A percentile compares a stretch with the other conserved stretches of the same genome.
Conservation (phyloP, 371 early-diverging fungal genomes). For the Chytridium lagenaria region DNA sequence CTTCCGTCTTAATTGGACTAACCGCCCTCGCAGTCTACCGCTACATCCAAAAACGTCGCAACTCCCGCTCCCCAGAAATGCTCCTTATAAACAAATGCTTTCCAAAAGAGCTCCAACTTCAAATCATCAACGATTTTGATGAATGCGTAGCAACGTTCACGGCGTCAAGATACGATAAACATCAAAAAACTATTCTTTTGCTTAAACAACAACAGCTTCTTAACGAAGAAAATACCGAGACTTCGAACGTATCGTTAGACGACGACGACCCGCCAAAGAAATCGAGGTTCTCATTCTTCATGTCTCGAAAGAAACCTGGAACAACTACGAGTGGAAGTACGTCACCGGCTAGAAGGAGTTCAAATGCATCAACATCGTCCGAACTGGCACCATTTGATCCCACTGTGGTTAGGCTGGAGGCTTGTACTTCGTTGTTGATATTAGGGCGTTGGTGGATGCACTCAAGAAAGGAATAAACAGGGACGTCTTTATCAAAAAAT, state of each 20-base stretch:
- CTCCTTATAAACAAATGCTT: conserved; percentile 8
- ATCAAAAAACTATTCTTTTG: background rate
- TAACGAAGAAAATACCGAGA: background rate
- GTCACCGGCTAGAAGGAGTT: background rate
- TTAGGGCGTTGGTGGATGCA: conserved; percentile 22
- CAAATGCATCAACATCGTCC: background rate
- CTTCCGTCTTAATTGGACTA: conserved; percentile 4
- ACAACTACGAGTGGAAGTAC: background rate
- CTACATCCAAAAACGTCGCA: background rate
- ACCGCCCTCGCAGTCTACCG: conserved; percentile 11
- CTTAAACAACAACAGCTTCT: background rate
- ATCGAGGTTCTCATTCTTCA: conserved; percentile 7
- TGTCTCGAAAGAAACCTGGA: background rate
- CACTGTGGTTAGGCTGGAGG: background rate
- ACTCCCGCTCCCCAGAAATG: background rate
- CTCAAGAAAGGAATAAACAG: conserved; percentile 5
- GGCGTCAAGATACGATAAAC: conserved; percentile 8
- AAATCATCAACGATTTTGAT: conserved; percentile 17
- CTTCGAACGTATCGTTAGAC: background rate
- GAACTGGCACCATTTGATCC: conserved; percentile 13
- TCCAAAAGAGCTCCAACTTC: conserved; percentile 21
- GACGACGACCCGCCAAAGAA: conserved; percentile 1
- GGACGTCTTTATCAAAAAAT: background rate
- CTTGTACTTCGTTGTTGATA: background rate
- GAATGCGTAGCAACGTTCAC: background rate